Base-by-base conservation (phyloP, 2,329 filamentous ascomycete species). In the Xylariaceae sp. region DNA sequence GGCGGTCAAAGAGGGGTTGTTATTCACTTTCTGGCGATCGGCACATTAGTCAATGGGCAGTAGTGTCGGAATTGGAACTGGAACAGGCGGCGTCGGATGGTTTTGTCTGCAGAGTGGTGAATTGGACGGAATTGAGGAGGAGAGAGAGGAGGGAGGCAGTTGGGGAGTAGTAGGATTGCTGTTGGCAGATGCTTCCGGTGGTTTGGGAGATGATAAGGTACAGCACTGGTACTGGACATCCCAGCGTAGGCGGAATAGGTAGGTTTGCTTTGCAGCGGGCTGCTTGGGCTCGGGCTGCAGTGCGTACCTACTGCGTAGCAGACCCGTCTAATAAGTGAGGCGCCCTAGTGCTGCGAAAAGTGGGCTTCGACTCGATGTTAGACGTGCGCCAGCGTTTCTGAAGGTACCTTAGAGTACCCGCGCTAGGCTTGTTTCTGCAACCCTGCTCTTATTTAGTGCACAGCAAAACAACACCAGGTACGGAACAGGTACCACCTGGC, bases 381-480 rank as follows among this genome's bases (percentile, higher is more conserved):
- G 54, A 58, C 55, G 55, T 52, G 61, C 55, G 55, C 58, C 58
- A 37, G 61, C 53, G 55, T 62, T 61, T 53, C 54, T 55, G 53
- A 13, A 41, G 37, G 37, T 41, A 41, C 37, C 37, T 13, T 41
- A 13, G 37, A 41, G 37, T 41, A 41, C 37, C 37, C 11, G 37
- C 37, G 37, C 37, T 41, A 41, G 37, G 8, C 37, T 41, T 9
- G 37, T 10, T 41, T 41, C 37, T 41, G 37, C 37, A 41, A 41
- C 37, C 11, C 11, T 41, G 9, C 11, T 41, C 37, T 10, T 41
- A 41, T 41, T 41, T n/a, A 13, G 41, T 13, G n/a, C 9, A n/a
- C 11, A 15, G n/a, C 41, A n/a, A 45, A 45, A 45, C 41, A 45
- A n/a, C 41, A 45, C 41, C 41, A 45, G 41, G 41, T 45, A 45